Base-by-base conservation (phyloP, 1,284 basidiomycete species). In the Hymenochaete sp. region DNA sequence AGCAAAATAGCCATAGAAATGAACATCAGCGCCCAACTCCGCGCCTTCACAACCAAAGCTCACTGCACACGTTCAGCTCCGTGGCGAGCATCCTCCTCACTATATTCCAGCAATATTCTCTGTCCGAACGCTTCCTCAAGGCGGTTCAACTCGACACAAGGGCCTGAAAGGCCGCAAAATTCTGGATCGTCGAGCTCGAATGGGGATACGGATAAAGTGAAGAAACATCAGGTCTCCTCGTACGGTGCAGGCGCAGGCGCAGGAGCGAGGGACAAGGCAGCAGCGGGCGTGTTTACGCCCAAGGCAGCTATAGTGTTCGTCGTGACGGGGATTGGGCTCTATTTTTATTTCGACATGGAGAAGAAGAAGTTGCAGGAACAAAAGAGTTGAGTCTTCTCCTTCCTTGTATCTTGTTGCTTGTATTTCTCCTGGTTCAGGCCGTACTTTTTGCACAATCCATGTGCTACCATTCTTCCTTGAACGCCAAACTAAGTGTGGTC, bases 291-390 rank as follows among this genome's bases (percentile, higher is more conserved):
- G 2, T 96, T 97, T 63, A 93, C 90, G 3, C 86, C 89, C 36
- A 74, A 72, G 50, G 82, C 93, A 0, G 92, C 88, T 0, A 77
- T 72, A 0, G 59, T 98, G 14, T 97, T 98, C 62, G 63, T 95
- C 29, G 67, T 75, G 0, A 87, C 90, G 1, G 93, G 93, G 4
- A 66, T 73, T 3, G 92, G 82, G 1, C 69, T 98, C 24, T 90
- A 83, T 59, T 79, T 75, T 56, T 98, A 98, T 70, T 98, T 98
- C 65, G 76, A 80, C 42, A 69, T 77, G 45, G 93, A 97, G 64
- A 98, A 98, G 67, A 68, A 71, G 22, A 77, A 82, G 55, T 61
- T 93, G n/a, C 66, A 75, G 36, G 83, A 89, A 62, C 56, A 79
- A 79, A 61, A 74, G 84, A 85, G 50, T 45, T 59, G 45, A 42